Percentiles rank a stretch among this genome's conserved stretches.
These are phyloP conservation scores for Atkinsonella texensis DNA, from an alignment of 2,329 filamentous ascomycete species.

Conservation along the genomic window DNA sequence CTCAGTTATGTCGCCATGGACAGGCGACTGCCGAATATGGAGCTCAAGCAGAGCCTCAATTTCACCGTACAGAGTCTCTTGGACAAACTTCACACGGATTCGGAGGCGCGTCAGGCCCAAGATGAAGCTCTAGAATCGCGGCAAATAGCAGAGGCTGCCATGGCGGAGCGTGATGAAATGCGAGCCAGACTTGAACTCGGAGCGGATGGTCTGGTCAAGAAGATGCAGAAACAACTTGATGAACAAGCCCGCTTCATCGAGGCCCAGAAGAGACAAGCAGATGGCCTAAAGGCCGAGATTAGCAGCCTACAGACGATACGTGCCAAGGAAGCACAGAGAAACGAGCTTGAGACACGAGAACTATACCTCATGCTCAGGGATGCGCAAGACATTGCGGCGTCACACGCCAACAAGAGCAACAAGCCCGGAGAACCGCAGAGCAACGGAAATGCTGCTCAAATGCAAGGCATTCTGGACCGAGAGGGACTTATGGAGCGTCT, in stretches of 20 bases:
- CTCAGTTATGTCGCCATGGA: constrained; percentile 99
- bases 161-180: constrained; percentile 95
- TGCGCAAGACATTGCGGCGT: constrained; percentile 89
- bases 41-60: constrained; percentile 93
- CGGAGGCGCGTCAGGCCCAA: constrained; percentile 79
- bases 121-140: constrained; percentile 86
- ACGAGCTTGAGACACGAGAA: constrained; percentile 91
- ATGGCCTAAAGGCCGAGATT: constrained; percentile 79
- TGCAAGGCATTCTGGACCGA: constrained; percentile 88
- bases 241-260: constrained; percentile 88
- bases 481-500: constrained; percentile 86
- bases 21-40: constrained; percentile 85
- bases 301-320: constrained; percentile 76
- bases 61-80: constrained; percentile 93
- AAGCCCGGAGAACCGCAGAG: constrained; percentile 34
- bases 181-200: constrained; percentile 77
- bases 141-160: constrained; percentile 88
- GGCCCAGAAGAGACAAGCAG: constrained; percentile 73
- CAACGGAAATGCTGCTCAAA: constrained; percentile 58
- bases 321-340: constrained; percentile 83
- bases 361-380: constrained; percentile 97
- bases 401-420: constrained; percentile 54
- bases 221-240: constrained; percentile 85
- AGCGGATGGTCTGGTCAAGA: constrained; percentile 84
- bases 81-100: constrained; percentile 93